Evolutionary conservation across 176 grass and related monocot genomes (phyloP).

Genomic region (Triticum aestivum): IWGSC_CS_RefSeq_v2.1 NC_057813.1:430167929-430168428

Average conservation of each 20-base stretch:
- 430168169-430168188: conserved; percentile 78
- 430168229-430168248: conserved; percentile 57
- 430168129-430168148: conserved; percentile 88
- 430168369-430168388: not conserved
- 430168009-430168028: conserved; percentile 46
- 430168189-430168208: conserved; percentile 72
- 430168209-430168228: conserved; percentile 64
- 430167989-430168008: conserved; percentile 81
- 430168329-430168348: conserved; percentile 42
- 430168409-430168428: not conserved
- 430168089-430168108: conserved; percentile 65
- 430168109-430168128: conserved; percentile 75
- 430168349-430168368: conserved; percentile 55
- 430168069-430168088: conserved; percentile 36
- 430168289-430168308: conserved; percentile 72
- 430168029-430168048: conserved; percentile 66
- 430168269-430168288: conserved; percentile 62
- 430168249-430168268: conserved; percentile 74
- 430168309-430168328: conserved; percentile 80
- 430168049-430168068: conserved; percentile 44
- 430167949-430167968: conserved; percentile 92
- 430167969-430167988: conserved; percentile 82
- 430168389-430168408: not conserved
- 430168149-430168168: conserved; percentile 62
- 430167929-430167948: conserved; percentile 55